Percentiles rank a stretch among this genome's conserved stretches.
Conservation (phyloP, 805 yeast genomes). For the Saccharomycopsis fibuligera region DNA sequence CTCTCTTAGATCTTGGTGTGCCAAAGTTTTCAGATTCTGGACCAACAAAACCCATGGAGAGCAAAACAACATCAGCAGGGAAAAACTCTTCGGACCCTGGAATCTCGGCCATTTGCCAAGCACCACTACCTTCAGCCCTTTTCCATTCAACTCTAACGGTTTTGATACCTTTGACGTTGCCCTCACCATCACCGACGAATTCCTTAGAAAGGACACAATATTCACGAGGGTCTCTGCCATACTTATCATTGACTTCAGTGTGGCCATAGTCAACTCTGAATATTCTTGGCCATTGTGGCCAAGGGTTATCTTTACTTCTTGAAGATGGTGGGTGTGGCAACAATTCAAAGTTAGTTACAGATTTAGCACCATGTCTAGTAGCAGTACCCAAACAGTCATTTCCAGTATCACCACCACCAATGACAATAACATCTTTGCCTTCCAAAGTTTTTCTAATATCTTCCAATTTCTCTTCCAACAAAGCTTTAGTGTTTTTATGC, state of each 20-base stretch:
- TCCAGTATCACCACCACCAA: constrained; percentile 99
- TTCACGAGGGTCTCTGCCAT: constrained; percentile 96
- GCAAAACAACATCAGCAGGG: constrained; percentile 88
- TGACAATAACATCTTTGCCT: constrained; percentile 90
- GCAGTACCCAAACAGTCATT: constrained; percentile 98
- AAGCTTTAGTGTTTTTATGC: constrained; percentile 82
- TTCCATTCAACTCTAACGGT: constrained; percentile 98
- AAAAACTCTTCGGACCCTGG: constrained; percentile 92
- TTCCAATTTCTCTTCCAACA: constrained; percentile 74
- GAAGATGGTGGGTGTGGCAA: constrained; percentile 85
- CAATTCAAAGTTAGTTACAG: constrained; percentile 89
- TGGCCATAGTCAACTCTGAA: constrained; percentile 98
- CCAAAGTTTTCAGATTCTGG: constrained; percentile 81
- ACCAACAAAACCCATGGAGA: constrained; percentile 97
- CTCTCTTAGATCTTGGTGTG: constrained; percentile 69
- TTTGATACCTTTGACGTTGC: constrained; percentile 90
- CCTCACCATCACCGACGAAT: constrained; percentile 90
- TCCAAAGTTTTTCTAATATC: constrained; percentile 62
- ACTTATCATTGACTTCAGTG: constrained; percentile 87
- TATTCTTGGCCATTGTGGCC: constrained; percentile 99
- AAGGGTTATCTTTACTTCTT: constrained; percentile 92
- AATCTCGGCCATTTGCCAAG: constrained; percentile 98
- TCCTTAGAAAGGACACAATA: constrained; percentile 93
- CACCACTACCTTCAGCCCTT: constrained; percentile 79
- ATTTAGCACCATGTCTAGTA: constrained; percentile 93